Conservation (phyloP, 1,284 basidiomycete genomes). For the Fomitiporia mediterranea region DNA sequence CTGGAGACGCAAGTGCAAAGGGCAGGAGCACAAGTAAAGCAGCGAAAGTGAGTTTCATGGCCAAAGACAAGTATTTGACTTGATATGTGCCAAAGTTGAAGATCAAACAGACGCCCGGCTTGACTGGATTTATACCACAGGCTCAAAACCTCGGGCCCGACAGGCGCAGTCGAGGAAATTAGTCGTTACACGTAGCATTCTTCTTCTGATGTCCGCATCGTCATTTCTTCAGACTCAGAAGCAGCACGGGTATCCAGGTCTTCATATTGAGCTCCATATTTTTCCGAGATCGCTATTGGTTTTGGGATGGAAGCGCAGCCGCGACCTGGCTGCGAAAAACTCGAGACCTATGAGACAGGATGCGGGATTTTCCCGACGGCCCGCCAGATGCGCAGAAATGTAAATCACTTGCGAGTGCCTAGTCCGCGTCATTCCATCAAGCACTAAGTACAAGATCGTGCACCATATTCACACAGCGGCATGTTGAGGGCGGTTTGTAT, state of each 20-base stretch:
- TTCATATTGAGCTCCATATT: neutral
- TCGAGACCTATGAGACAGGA: too few species aligned
- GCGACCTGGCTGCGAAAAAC: neutral
- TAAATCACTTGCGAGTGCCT: too few species aligned
- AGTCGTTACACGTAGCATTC: neutral
- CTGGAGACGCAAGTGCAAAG: slow-evolving; percentile 4
- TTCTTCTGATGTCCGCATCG: neutral
- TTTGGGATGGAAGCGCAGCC: neutral
- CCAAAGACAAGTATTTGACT: neutral
- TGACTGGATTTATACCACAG: neutral
- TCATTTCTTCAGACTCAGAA: neutral
- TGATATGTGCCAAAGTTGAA: neutral
- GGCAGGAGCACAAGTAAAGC: neutral
- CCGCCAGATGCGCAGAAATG: too few species aligned
- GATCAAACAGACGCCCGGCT: neutral
- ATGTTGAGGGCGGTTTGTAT: too few species aligned
- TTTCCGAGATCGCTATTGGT: neutral
- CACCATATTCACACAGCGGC: too few species aligned
- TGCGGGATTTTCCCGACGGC: too few species aligned
- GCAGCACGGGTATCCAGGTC: slow-evolving; percentile 2
- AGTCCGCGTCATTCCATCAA: too few species aligned
- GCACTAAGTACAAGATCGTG: too few species aligned
- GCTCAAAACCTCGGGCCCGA: neutral
- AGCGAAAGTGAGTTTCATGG: neutral
- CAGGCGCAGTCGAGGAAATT: neutral